Conservation (phyloP, 805 yeast genomes). For the Sugiyamaella mastotermitis region DNA sequence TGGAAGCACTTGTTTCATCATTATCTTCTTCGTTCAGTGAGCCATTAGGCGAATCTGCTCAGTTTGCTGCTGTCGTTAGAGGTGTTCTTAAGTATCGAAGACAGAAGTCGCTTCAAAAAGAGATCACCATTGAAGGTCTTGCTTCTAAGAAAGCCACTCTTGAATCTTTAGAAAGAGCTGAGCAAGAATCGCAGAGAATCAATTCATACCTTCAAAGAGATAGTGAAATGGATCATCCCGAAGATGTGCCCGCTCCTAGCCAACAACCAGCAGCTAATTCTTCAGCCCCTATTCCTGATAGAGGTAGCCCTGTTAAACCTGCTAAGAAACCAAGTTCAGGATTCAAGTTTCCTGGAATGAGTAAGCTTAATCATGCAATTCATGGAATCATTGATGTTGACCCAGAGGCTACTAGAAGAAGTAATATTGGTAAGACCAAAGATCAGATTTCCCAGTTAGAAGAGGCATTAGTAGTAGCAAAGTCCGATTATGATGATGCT, state of each 20-base stretch:
- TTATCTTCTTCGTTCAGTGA: conserved; percentile 57
- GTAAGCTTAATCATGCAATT: conserved; percentile 43
- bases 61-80: conserved; percentile 51
- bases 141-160: conserved; percentile 30
- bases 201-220: conserved; percentile 27
- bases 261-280: neutral
- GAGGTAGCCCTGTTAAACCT: conserved; percentile 11
- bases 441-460: conserved; percentile 43
- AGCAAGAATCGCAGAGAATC: conserved; percentile 40
- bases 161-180: conserved; percentile 36
- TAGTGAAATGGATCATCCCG: neutral
- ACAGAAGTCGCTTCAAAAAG: conserved; percentile 49
- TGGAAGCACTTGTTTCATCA: conserved; percentile 46
- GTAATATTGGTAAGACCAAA: conserved; percentile 38
- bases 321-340: conserved; percentile 29
- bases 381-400: conserved; percentile 63
- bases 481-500: conserved; percentile 45
- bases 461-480: conserved; percentile 47
- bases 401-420: conserved; percentile 58
- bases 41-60: conserved; percentile 67
- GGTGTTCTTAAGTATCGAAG: conserved; percentile 56
- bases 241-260: conserved; percentile 1
- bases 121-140: conserved; percentile 37
- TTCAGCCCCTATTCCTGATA: neutral
- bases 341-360: conserved; percentile 50